A percentile compares a stretch with the other conserved stretches of the same genome.
These are phyloP conservation scores for Diutina scorzettiae DNA, from an alignment of 1,139 yeast species.

Conservation along the genomic window DNA sequence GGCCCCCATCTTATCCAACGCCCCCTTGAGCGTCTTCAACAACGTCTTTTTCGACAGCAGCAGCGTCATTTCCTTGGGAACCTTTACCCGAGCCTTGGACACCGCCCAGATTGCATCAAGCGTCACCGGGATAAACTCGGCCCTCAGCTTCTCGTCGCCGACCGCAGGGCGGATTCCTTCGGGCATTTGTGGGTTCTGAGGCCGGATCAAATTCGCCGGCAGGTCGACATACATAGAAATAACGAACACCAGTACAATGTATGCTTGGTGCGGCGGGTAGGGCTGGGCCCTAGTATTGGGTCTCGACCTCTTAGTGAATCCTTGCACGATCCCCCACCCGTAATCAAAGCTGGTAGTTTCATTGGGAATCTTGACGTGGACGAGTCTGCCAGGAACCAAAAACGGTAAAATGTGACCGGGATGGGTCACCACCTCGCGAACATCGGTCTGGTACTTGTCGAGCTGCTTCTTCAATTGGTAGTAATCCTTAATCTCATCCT, in stretches of 20 bases:
- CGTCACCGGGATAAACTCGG: constrained; percentile 77
- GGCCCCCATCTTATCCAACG: constrained; percentile 61
- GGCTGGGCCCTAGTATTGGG: constrained; percentile 42
- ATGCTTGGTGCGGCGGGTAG: constrained; percentile 73
- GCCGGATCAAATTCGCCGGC: constrained; percentile 60
- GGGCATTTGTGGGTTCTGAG: constrained; percentile 64
- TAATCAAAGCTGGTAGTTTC: constrained; percentile 31
- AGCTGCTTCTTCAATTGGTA: constrained; percentile 71
- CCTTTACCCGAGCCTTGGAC: constrained; percentile 67
- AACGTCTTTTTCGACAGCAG: constrained; percentile 62
- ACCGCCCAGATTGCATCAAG: constrained; percentile 62
- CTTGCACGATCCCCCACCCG: constrained; percentile 92
- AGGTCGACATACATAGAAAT: constrained; percentile 69
- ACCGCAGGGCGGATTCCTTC: constrained; percentile 82
- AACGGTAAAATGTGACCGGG: constrained; percentile 80
- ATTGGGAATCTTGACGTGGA: constrained; percentile 49
- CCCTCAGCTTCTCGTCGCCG: constrained; percentile 57
- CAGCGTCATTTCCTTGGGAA: constrained; percentile 72
- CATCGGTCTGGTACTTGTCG: constrained; percentile 59
- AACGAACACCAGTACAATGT: constrained; percentile 76
- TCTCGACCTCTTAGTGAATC: constrained; percentile 56
- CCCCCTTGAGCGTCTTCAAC: constrained; percentile 68
- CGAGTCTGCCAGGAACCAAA: constrained; percentile 79
- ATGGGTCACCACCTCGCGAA: constrained; percentile 76
- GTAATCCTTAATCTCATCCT: constrained; percentile 62